These are phyloP conservation scores for Ustilago cynodontis DNA, from an alignment of 1,284 basidiomycete species.

Conservation along the genomic window DNA sequence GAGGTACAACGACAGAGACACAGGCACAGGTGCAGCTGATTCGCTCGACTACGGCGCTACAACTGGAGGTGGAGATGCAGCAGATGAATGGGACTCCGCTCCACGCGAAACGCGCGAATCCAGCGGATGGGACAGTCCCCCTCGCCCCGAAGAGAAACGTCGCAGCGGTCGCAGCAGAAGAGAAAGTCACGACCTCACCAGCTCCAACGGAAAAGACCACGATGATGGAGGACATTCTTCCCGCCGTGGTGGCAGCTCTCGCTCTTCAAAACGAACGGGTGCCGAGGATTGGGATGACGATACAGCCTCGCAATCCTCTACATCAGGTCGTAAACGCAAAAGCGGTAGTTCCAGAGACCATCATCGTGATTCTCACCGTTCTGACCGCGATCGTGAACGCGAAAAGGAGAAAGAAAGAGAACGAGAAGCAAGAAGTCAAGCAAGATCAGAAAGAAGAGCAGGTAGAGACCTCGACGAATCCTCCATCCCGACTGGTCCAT, in stretches of 20 bases:
- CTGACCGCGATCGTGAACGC: slow-evolving; percentile 22
- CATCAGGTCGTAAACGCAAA: slow-evolving; percentile 10
- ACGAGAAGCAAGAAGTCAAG: slow-evolving; percentile 39
- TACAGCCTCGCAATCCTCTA: slow-evolving; percentile 35
- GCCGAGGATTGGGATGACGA: slow-evolving; percentile 37
- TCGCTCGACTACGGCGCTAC: slow-evolving; percentile 65
- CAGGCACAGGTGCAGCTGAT: slow-evolving; percentile 57
- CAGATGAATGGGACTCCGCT: slow-evolving; percentile 25
- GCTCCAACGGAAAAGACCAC: slow-evolving; percentile 2
- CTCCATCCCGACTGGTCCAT: slow-evolving; percentile 17
- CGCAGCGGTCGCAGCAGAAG: slow-evolving; percentile 14
- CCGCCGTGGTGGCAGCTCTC: slow-evolving; percentile 10
- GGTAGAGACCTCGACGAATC: slow-evolving; percentile 40
- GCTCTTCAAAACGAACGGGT: slow-evolving; percentile 20
- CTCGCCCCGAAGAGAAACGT: slow-evolving; percentile 8
- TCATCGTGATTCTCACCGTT: slow-evolving; percentile 24
- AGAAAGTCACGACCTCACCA: slow-evolving; percentile 22
- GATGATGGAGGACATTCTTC: slow-evolving; percentile 13
- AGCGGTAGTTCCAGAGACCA: slow-evolving; percentile 15
- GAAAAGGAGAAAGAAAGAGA: slow-evolving; percentile 41
- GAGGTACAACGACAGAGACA: slow-evolving; percentile 67
- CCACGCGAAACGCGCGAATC: slow-evolving; percentile 5
- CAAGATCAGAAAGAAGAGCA: slow-evolving; percentile 38
- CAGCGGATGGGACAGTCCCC: slow-evolving; percentile 18
- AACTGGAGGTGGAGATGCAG: slow-evolving; percentile 28